These are phyloP conservation scores for Tuber calosporum DNA, from an alignment of 495 filamentous ascomycete genomes.

Conservation along the genomic window DNA sequence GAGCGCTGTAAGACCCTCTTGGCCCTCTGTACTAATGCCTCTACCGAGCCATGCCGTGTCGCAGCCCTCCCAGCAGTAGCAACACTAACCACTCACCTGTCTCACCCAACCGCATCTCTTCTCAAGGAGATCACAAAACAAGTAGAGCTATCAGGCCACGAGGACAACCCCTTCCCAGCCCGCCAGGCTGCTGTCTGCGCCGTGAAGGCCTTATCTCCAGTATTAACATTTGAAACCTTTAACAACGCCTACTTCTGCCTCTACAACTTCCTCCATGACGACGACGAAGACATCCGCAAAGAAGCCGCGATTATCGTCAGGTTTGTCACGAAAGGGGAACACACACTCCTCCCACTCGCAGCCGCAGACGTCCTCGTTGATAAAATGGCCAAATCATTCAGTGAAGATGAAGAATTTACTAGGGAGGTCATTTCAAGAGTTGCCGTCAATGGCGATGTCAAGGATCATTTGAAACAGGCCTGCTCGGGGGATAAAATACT, in stretches of 20 bases:
- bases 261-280: conserved; percentile 69
- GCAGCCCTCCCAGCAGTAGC: conserved; percentile 24
- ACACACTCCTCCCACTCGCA: conserved; percentile 43
- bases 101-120: neutral
- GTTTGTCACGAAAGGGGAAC: conserved; percentile 41
- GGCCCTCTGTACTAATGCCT: conserved; percentile 12
- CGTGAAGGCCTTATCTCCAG: conserved; percentile 19
- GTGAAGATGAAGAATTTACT: conserved; percentile 1
- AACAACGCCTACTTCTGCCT: conserved; percentile 47
- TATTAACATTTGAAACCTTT: conserved; percentile 14
- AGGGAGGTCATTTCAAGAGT: conserved; percentile 31
- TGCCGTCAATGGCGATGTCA: conserved; percentile 44
- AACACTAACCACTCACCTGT: conserved; percentile 11
- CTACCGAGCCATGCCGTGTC: conserved; percentile 26
- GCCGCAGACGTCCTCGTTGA: conserved; percentile 43
- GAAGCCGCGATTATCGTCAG: conserved; percentile 51
- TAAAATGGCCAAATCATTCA: conserved; percentile 22
- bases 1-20: conserved; percentile 14
- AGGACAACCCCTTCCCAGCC: conserved; percentile 29
- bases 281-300: conserved; percentile 79
- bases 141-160: conserved; percentile 16
- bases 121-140: conserved; percentile 13
- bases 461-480: conserved; percentile 47
- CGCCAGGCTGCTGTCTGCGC: conserved; percentile 29
- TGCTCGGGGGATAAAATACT: conserved; percentile 61